phyloP scores from a whole-genome alignment of 371 early-diverging fungal species.

The Mucor racemosus region DNA sequence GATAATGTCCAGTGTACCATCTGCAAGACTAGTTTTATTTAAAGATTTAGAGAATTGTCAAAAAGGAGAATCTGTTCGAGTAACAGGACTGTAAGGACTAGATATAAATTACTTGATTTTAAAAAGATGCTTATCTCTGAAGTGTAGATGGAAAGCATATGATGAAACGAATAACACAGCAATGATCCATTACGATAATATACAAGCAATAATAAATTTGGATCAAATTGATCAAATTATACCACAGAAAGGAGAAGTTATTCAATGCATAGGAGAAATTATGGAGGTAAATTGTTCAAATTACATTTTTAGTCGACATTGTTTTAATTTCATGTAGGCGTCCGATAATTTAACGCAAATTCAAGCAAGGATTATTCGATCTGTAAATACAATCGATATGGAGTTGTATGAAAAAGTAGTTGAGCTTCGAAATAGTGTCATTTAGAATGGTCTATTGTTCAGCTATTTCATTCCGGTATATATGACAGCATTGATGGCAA shows the following conservation, averaged over 20 bases:
- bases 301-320: too few relatives aligned
- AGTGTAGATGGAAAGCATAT: conserved; percentile 14
- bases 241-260: conserved; percentile 9
- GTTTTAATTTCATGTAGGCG: background rate
- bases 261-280: conserved; percentile 29
- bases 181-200: conserved; percentile 8
- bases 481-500: conserved; percentile 1
- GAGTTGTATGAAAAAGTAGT: conserved; percentile 24
- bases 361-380: conserved; percentile 20
- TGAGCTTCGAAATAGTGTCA: conserved; percentile 13
- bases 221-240: background rate
- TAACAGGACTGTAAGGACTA: conserved; percentile 24
- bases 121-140: background rate
- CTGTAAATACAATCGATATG: conserved; percentile 18
- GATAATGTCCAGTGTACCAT: conserved; percentile 17
- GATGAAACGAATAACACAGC: conserved; percentile 4
- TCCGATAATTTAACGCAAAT: background rate
- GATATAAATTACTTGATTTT: background rate
- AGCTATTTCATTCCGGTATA: background rate
- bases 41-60: conserved; percentile 10
- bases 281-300: conserved; percentile 6
- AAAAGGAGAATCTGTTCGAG: conserved; percentile 22
- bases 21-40: conserved; percentile 21
- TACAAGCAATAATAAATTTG: background rate
- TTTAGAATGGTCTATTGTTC: background rate